These are phyloP conservation scores for Neurospora africana DNA, from an alignment of 495 filamentous ascomycete genomes.

Conservation along the genomic window DNA sequence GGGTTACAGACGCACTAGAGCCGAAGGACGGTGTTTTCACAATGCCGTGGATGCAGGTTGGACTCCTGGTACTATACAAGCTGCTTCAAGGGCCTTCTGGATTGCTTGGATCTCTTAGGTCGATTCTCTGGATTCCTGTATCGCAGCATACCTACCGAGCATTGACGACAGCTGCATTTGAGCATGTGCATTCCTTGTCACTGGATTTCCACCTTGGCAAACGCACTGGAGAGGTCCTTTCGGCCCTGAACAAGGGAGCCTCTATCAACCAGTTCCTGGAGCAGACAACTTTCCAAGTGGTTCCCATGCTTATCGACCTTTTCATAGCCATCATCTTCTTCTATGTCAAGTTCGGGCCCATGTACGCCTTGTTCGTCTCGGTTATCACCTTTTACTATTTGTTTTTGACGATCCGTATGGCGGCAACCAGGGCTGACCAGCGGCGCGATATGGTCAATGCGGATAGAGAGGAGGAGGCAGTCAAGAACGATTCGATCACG, in stretches of 20 bases:
- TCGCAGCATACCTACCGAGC: slow-evolving; percentile 94
- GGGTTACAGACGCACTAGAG: slow-evolving; percentile 58
- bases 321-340: slow-evolving; percentile 81
- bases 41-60: slow-evolving; percentile 43
- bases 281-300: slow-evolving; percentile 87
- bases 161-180: slow-evolving; percentile 86
- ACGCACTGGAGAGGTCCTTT: slow-evolving; percentile 91
- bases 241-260: slow-evolving; percentile 87
- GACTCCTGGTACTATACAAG: slow-evolving; percentile 67
- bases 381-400: slow-evolving; percentile 94
- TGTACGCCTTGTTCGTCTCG: slow-evolving; percentile 85
- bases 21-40: not conserved
- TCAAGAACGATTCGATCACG: slow-evolving; percentile 96
- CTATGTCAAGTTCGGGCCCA: slow-evolving; percentile 65
- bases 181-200: slow-evolving; percentile 91
- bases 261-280: slow-evolving; percentile 96
- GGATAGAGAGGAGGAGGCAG: slow-evolving; percentile 86
- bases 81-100: slow-evolving; percentile 84
- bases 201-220: slow-evolving; percentile 95
- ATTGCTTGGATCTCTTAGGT: slow-evolving; percentile 68
- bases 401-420: slow-evolving; percentile 91
- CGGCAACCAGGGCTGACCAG: slow-evolving; percentile 83
- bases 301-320: slow-evolving; percentile 90
- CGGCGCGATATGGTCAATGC: slow-evolving; percentile 89
- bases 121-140: slow-evolving; percentile 87